Percentiles rank a stretch among this genome's conserved stretches.
Evolutionary conservation across 2,329 filamentous ascomycete species (phyloP).

Genomic region (Didymosphaeria variabile): DNA sequence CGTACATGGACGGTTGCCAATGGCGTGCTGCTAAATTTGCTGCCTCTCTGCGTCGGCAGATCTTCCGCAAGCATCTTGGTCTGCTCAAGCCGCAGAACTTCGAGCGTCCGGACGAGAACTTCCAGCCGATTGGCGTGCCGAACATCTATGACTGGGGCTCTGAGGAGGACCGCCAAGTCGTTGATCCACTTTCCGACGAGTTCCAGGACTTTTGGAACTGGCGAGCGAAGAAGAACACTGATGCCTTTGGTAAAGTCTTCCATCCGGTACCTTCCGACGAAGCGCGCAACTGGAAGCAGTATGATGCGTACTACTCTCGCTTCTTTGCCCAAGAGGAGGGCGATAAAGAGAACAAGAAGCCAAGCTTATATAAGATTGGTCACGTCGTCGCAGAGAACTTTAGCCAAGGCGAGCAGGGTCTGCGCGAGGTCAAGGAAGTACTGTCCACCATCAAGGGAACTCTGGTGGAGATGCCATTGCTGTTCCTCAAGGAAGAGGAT

Average conservation of each 20-base stretch:
- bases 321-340: constrained; percentile 65
- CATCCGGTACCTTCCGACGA: constrained; percentile 76
- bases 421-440: constrained; percentile 68
- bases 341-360: constrained; percentile 53
- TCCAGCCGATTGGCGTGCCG: constrained; percentile 64
- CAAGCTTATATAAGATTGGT: constrained; percentile 77
- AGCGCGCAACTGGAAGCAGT: constrained; percentile 76
- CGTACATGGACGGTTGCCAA: constrained; percentile 75
- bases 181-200: constrained; percentile 74
- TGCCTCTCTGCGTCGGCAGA: constrained; percentile 79
- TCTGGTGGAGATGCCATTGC: constrained; percentile 84
- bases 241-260: constrained; percentile 82
- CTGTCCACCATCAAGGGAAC: constrained; percentile 73
- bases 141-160: constrained; percentile 63
- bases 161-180: constrained; percentile 65
- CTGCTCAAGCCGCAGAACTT: constrained; percentile 78
- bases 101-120: constrained; percentile 67
- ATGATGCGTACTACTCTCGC: constrained; percentile 73
- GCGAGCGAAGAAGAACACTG: constrained; percentile 80
- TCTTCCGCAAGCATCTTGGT: constrained; percentile 93
- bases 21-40: constrained; percentile 80
- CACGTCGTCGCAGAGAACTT: constrained; percentile 75
- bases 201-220: constrained; percentile 77
- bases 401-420: constrained; percentile 52
- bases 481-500: constrained; percentile 86